Evolutionary conservation across 495 filamentous ascomycete species (phyloP).

Genomic region (Aspergillus sclerotioniger): DNA sequence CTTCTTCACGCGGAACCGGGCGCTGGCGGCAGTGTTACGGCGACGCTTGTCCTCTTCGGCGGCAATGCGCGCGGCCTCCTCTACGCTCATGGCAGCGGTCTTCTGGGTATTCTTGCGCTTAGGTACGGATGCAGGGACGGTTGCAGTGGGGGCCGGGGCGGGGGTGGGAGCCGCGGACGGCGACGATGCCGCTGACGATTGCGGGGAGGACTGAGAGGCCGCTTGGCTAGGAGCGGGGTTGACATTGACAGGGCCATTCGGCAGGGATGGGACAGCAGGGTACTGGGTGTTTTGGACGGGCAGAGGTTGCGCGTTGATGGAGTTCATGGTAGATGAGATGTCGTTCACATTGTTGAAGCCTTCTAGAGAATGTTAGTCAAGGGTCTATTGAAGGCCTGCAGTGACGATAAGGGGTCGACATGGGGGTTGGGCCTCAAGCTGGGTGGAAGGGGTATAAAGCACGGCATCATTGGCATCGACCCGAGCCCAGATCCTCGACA

Average conservation of each 20-base stretch:
- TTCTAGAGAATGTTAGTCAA: constrained; percentile 24
- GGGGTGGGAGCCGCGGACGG: constrained; percentile 17
- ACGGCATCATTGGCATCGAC: neutral
- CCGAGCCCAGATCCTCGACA: neutral
- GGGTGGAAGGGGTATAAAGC: neutral
- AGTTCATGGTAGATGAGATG: constrained; percentile 31
- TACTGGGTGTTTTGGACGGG: constrained; percentile 33
- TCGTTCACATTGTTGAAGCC: constrained; percentile 40
- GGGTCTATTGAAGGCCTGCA: neutral
- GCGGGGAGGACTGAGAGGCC: constrained; percentile 22
- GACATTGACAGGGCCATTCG: constrained; percentile 18
- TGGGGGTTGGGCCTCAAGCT: neutral
- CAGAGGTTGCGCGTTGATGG: constrained; percentile 23
- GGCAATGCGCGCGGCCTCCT: constrained; percentile 60
- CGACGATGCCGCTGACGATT: constrained; percentile 13
- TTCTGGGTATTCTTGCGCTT: constrained; percentile 46
- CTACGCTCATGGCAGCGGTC: constrained; percentile 31
- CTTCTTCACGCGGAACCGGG: constrained; percentile 98
- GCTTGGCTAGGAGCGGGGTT: constrained; percentile 26
- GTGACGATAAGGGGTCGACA: neutral
- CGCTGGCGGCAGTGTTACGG: constrained; percentile 91
- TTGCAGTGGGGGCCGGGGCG: constrained; percentile 8
- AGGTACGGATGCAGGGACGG: constrained; percentile 23
- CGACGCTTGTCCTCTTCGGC: constrained; percentile 98
- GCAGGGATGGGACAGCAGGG: constrained; percentile 22